A percentile compares a stretch with the other conserved stretches of the same genome.
These are phyloP conservation scores for Coniferiporia sulphurascens DNA, from an alignment of 1,284 basidiomycete species.

Conservation along the genomic window DNA sequence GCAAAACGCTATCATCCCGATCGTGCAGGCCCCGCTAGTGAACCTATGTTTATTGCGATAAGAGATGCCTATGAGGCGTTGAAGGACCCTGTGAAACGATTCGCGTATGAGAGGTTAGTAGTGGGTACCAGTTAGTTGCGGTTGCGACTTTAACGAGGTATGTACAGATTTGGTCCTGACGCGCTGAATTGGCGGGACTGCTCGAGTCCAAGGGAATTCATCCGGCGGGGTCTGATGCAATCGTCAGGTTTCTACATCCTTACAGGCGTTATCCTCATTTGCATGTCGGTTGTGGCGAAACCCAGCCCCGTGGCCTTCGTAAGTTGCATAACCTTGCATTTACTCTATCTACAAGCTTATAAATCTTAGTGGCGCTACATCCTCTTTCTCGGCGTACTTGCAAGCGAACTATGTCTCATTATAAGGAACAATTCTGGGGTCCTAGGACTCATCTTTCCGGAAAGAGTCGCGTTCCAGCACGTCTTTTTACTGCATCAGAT, in stretches of 20 bases:
- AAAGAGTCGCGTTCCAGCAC: conserved; percentile 66
- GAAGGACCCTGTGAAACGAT: conserved; percentile 73
- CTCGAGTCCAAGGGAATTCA: conserved; percentile 63
- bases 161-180: conserved; percentile 66
- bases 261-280: conserved; percentile 53
- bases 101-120: conserved; percentile 78
- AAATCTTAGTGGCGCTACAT: conserved; percentile 68
- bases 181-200: conserved; percentile 65
- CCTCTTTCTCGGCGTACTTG: conserved; percentile 54
- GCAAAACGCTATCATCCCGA: conserved; percentile 79
- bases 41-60: conserved; percentile 66
- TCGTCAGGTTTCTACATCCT: conserved; percentile 72
- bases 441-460: conserved; percentile 53
- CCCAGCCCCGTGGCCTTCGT: conserved; percentile 63
- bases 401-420: conserved; percentile 54
- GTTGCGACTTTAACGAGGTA: conserved; percentile 11
- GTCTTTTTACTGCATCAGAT: conserved; percentile 71
- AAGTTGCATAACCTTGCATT: conserved; percentile 30
- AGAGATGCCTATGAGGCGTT: conserved; percentile 78
- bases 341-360: conserved; percentile 3
- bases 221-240: conserved; percentile 62
- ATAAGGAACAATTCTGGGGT: conserved; percentile 29
- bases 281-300: conserved; percentile 59
- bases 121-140: background rate
- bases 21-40: conserved; percentile 59